Conservation (phyloP, 768 basidiomycete species). For the Lepiota brunneoincarnata region DNA sequence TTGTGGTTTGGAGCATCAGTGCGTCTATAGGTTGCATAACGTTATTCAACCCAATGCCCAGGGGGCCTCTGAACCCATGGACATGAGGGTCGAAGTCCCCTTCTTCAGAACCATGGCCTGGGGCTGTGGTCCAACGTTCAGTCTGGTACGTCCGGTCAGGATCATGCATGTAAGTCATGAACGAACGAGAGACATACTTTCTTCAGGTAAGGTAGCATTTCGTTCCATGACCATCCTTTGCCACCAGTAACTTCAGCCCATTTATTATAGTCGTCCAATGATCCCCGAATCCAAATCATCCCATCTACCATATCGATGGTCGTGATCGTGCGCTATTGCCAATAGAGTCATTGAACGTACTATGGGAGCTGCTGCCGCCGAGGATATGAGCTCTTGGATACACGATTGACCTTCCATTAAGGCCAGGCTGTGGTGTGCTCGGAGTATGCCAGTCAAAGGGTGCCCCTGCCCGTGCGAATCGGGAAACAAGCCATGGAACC, state of each 20-base stretch:
- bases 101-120: background rate
- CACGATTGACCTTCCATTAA: constrained; percentile 18
- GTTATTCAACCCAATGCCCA: constrained; percentile 7
- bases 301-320: constrained; percentile 12
- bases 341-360: constrained; percentile 5
- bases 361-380: constrained; percentile 25
- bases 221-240: constrained; percentile 22
- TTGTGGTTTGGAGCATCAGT: constrained; percentile 2
- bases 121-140: background rate
- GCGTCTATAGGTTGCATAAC: background rate
- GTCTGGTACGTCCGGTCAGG: background rate
- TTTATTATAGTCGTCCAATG: constrained; percentile 21
- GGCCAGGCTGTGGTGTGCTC: constrained; percentile 21
- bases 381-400: constrained; percentile 24
- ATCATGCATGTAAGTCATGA: background rate
- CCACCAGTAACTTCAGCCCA: constrained; percentile 20
- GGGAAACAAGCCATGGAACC: constrained; percentile 14
- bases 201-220: constrained; percentile 18
- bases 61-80: constrained; percentile 10
- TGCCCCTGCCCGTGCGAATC: constrained; percentile 8
- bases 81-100: constrained; percentile 10
- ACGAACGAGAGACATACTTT: constrained; percentile 14
- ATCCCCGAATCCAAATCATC: constrained; percentile 23
- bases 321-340: background rate
- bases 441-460: constrained; percentile 27